Conservation (phyloP, 371 early-diverging fungal species). For the Circinella umbellata region DNA sequence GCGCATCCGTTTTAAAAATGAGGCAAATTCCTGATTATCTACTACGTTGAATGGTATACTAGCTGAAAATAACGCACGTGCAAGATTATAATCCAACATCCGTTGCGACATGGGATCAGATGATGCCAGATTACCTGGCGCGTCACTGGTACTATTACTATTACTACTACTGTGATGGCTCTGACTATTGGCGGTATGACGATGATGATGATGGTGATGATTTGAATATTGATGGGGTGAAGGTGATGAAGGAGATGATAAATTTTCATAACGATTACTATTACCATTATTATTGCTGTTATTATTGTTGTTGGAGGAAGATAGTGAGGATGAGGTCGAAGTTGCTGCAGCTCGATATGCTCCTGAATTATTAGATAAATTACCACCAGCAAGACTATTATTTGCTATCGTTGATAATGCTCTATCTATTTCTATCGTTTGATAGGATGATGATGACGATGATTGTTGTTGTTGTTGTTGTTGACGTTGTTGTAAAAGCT, state of each 20-base stretch:
- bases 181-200: not conserved
- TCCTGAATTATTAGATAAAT: not conserved
- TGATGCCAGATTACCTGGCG: not conserved
- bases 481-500: not conserved
- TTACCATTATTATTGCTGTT: not conserved
- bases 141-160: not conserved
- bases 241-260: not conserved
- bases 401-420: constrained; percentile 11
- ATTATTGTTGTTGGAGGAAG: not conserved
- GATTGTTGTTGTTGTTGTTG: not conserved
- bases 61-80: constrained; percentile 46
- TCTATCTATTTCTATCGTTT: constrained; percentile 13
- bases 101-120: constrained; percentile 10
- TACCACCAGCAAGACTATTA: not conserved
- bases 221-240: not conserved
- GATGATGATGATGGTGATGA: too few relatives aligned
- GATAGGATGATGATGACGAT: not conserved
- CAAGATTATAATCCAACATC: constrained; percentile 38
- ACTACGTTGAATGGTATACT: constrained; percentile 35
- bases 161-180: constrained; percentile 3
- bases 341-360: not conserved
- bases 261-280: not conserved
- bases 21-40: constrained; percentile 36
- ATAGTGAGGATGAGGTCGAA: not conserved
- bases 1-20: constrained; percentile 37